Conservation (phyloP, 2,329 filamentous ascomycete genomes). For the Sporothrix inflata region DNA sequence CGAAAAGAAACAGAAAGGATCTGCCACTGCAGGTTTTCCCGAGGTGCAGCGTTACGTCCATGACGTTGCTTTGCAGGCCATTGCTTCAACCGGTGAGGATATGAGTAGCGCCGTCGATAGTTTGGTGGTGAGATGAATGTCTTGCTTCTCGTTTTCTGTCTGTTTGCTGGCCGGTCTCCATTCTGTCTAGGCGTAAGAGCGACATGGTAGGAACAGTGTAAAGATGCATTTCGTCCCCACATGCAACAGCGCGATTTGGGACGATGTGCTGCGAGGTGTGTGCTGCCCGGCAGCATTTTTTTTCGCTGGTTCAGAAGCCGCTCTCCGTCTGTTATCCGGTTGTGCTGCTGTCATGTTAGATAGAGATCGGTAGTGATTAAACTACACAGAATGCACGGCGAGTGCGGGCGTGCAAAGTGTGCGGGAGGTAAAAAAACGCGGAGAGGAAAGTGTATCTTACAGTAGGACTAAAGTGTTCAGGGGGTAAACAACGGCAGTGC, state of each 20-base stretch:
- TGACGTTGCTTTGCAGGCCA: conserved; percentile 15
- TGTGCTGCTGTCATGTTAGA: neutral
- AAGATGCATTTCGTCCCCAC: neutral
- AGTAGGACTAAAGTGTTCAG: neutral
- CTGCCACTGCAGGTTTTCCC: conserved; percentile 1
- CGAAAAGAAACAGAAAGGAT: conserved; percentile 1
- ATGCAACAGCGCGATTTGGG: conserved; percentile 1
- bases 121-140: neutral
- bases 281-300: neutral
- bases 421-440: neutral
- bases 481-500: neutral
- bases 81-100: conserved; percentile 6
- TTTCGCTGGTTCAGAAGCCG: neutral
- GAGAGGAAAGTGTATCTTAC: neutral
- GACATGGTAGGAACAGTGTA: neutral
- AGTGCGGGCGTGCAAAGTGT: neutral
- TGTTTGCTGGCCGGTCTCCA: neutral
- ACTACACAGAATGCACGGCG: neutral
- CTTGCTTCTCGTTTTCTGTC: neutral
- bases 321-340: too few relatives aligned
- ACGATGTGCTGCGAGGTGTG: neutral
- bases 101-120: neutral
- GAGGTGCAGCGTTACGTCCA: conserved; percentile 17
- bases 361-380: neutral
- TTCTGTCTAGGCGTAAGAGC: neutral